phyloP scores from a whole-genome alignment of 108 stramenopile genomes.

The Seminavis robusta region DNA sequence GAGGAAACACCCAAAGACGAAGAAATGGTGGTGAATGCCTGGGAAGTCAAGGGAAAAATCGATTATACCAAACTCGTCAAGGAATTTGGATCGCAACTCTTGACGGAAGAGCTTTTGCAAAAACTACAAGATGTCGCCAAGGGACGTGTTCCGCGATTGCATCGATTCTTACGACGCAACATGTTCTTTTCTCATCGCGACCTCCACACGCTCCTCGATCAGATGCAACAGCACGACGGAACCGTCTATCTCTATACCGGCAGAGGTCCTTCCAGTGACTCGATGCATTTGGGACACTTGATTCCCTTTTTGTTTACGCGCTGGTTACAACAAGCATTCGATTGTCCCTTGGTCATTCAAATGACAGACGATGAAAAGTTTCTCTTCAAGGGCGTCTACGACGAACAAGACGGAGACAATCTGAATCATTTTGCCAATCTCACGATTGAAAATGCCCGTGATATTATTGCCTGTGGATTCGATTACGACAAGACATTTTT shows the following conservation, averaged over 20 bases:
- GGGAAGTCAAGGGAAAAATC: constrained; percentile 86
- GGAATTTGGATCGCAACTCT: constrained; percentile 87
- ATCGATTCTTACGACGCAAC: constrained; percentile 94
- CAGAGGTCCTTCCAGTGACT: constrained; percentile 91
- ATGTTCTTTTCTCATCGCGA: constrained; percentile 99
- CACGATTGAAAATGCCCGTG: constrained; percentile 96
- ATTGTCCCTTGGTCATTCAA: constrained; percentile 97
- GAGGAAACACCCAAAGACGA: constrained; percentile 39
- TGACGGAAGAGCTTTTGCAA: constrained; percentile 60
- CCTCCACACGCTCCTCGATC: constrained; percentile 73
- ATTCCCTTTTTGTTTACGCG: constrained; percentile 97
- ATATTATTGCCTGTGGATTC: constrained; percentile 99
- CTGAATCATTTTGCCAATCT: constrained; percentile 85
- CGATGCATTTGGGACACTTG: constrained; percentile 98
- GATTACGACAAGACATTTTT: constrained; percentile 87
- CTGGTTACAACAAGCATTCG: constrained; percentile 95
- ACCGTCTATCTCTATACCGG: constrained; percentile 98
- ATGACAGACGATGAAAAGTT: constrained; percentile 99
- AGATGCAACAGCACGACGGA: constrained; percentile 45
- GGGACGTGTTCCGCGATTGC: constrained; percentile 77
- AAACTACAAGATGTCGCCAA: constrained; percentile 72
- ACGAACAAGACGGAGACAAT: constrained; percentile 77
- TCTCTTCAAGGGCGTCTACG: constrained; percentile 93
- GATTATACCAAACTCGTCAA: constrained; percentile 95
- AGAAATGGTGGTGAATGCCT: constrained; percentile 87